Percentiles rank a stretch among this genome's conserved stretches.
These are phyloP conservation scores for Coemansia sp. DNA, from an alignment of 192 early-diverging fungal species.

Conservation along the genomic window DNA sequence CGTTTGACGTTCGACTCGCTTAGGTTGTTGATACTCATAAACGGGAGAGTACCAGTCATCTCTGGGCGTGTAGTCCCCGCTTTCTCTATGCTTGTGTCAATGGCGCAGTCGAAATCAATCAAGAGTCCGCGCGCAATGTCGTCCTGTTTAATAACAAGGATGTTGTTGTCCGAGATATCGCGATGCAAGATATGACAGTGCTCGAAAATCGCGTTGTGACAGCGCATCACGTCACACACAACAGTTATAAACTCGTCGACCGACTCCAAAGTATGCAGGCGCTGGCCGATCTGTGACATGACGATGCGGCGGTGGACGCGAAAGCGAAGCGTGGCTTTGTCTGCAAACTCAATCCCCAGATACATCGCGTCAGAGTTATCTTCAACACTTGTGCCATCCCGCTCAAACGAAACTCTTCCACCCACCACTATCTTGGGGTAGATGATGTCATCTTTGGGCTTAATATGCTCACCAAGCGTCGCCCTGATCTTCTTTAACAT, in stretches of 20 bases:
- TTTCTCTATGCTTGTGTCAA: too few relatives aligned
- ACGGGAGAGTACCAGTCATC: too few relatives aligned
- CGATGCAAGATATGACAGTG: constrained; percentile 27
- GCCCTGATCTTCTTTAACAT: background rate
- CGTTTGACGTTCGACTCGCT: too few relatives aligned
- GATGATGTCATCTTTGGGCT: background rate
- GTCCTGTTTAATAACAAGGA: constrained; percentile 11
- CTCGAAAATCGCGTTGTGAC: constrained; percentile 14
- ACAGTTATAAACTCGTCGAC: constrained; percentile 27
- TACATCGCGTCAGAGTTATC: constrained; percentile 7
- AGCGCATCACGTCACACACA: constrained; percentile 25
- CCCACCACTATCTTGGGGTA: constrained; percentile 5
- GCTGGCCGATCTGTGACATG: constrained; percentile 14
- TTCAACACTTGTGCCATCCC: background rate
- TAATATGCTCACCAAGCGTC: background rate
- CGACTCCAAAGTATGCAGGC: background rate
- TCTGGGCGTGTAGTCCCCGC: too few relatives aligned
- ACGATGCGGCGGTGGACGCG: constrained; percentile 17
- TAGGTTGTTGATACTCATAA: too few relatives aligned
- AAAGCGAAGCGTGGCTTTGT: background rate
- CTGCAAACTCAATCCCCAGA: background rate
- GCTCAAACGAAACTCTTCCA: background rate
- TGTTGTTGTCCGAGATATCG: constrained; percentile 32
- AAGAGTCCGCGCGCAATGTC: constrained; percentile 16
- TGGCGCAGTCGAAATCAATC: constrained; percentile 35